A percentile compares a stretch with the other conserved stretches of the same genome.
These are phyloP conservation scores for Ogataea hybrid DNA, from an alignment of 1,139 yeast genomes.

Conservation along the genomic window DNA sequence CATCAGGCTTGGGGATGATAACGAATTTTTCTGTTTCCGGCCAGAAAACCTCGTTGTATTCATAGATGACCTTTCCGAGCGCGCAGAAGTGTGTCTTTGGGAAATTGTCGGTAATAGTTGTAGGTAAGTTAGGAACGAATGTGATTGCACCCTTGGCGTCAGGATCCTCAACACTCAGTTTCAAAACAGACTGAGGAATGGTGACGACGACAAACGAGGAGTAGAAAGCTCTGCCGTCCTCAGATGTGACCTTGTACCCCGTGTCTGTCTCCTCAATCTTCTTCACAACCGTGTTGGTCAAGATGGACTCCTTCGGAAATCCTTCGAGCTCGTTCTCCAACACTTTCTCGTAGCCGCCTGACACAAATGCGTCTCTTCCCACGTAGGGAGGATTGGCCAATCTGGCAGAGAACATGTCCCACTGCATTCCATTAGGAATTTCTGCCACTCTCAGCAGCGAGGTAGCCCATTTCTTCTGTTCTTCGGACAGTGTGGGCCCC, in stretches of 20 bases:
- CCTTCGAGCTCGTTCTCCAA: slow-evolving; percentile 37
- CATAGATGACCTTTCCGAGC: slow-evolving; percentile 42
- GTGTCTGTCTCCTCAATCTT: slow-evolving; percentile 19
- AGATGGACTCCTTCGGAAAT: slow-evolving; percentile 25
- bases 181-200: slow-evolving; percentile 36
- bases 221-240: slow-evolving; percentile 27
- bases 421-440: slow-evolving; percentile 27
- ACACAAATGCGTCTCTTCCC: slow-evolving; percentile 43
- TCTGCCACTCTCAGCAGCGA: slow-evolving; percentile 29
- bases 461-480: slow-evolving; percentile 29
- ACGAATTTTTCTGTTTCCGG: slow-evolving; percentile 49
- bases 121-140: slow-evolving; percentile 38
- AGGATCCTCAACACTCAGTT: slow-evolving; percentile 28
- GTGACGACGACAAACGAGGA: slow-evolving; percentile 39
- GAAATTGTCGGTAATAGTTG: slow-evolving; percentile 26
- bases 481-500: slow-evolving; percentile 18
- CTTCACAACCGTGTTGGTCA: slow-evolving; percentile 20
- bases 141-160: slow-evolving; percentile 30
- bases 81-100: slow-evolving; percentile 34
- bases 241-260: slow-evolving; percentile 26
- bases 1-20: slow-evolving; percentile 40
- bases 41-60: slow-evolving; percentile 43
- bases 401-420: slow-evolving; percentile 31
- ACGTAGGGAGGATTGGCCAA: slow-evolving; percentile 24
- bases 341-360: slow-evolving; percentile 37